Evolutionary conservation across 345 rosid genomes (phyloP).

Genomic region (Citrus cavaleriei): DNA sequence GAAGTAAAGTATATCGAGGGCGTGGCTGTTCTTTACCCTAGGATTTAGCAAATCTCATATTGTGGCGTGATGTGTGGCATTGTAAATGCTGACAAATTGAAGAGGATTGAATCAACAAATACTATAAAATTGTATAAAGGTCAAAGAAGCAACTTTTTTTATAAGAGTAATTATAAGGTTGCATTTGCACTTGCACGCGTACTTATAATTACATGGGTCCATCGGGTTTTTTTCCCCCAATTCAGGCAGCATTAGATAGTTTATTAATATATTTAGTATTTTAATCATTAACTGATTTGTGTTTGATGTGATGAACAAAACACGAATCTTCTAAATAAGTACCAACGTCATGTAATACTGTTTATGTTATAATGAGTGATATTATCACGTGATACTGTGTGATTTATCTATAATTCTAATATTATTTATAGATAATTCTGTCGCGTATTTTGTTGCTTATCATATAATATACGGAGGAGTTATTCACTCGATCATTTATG

Average conservation of each 20-base stretch:
- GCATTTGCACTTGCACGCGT: conserved; percentile 4
- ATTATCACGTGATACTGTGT: no score
- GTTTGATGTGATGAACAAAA: no score
- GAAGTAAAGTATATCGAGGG: not conserved
- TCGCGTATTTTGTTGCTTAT: accelerated
- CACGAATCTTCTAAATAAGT: no score
- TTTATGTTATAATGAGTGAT: no score
- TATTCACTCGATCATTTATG: no score
- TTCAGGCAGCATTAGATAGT: not conserved
- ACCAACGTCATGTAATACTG: no score
- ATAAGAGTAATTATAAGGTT: not conserved
- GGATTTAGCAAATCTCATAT: not conserved
- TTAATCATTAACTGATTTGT: not conserved
- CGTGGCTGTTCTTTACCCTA: not conserved
- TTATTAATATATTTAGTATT: not conserved
- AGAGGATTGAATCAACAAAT: not conserved
- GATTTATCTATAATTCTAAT: no score
- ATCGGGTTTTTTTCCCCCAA: not conserved
- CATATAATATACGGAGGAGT: no score
- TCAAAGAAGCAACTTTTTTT: not conserved
- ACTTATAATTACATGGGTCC: conserved; percentile 16
- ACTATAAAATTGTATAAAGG: not conserved
- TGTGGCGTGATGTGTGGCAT: not conserved
- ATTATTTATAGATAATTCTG: no score
- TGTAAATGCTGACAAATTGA: not conserved